These are phyloP conservation scores for Usnea hakonensis DNA, from an alignment of 495 filamentous ascomycete genomes.

Conservation along the genomic window DNA sequence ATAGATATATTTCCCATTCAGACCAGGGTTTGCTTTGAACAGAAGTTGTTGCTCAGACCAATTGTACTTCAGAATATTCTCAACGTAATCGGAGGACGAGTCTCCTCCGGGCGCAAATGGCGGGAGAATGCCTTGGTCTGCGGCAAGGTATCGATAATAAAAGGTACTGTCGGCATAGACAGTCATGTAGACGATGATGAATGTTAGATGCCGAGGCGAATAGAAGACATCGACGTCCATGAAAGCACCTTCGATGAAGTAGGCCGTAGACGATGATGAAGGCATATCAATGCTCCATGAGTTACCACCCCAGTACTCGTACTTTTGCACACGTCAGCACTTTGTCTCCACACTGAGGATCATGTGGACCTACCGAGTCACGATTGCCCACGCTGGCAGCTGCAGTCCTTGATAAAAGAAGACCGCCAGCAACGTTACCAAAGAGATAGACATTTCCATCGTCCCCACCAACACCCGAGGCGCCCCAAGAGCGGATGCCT, in stretches of 20 bases:
- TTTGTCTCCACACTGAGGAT: not conserved
- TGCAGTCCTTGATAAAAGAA: conserved; percentile 24
- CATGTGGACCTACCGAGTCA: conserved; percentile 22
- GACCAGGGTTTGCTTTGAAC: conserved; percentile 22
- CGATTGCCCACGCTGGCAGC: conserved; percentile 18
- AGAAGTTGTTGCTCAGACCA: conserved; percentile 28
- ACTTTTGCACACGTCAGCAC: conserved; percentile 17
- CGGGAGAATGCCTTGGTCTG: conserved; percentile 26
- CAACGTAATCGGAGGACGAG: conserved; percentile 23
- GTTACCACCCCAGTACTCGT: conserved; percentile 28
- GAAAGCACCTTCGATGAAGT: conserved; percentile 26
- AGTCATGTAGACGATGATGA: conserved; percentile 31
- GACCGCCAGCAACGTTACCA: conserved; percentile 24
- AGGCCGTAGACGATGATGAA: conserved; percentile 17
- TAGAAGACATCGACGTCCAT: conserved; percentile 33
- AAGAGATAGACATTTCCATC: conserved; percentile 31
- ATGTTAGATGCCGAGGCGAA: conserved; percentile 30
- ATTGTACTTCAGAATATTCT: conserved; percentile 25
- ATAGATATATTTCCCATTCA: conserved; percentile 28
- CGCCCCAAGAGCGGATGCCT: conserved; percentile 30
- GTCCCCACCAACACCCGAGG: conserved; percentile 28
- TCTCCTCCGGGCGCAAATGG: conserved; percentile 22
- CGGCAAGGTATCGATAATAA: conserved; percentile 31
- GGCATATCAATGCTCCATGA: conserved; percentile 23
- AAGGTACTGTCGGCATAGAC: conserved; percentile 32